Evolutionary conservation across 1,139 yeast species (phyloP), one percentile per base, ranked within the genome.

Genomic region (Kodamaea derodonti): DNA sequence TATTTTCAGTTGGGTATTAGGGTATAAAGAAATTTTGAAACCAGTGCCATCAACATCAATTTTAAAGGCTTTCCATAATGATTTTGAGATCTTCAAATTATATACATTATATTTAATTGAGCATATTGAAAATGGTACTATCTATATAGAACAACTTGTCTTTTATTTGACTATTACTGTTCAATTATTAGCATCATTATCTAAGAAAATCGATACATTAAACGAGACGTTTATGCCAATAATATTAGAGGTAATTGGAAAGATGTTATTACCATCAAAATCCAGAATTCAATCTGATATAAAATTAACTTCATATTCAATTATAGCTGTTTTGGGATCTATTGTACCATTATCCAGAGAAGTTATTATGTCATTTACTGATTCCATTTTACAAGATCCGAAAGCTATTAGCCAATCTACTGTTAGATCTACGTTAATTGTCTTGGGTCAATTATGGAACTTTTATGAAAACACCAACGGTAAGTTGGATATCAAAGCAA

Each of bases 241-340:
- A 9, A 58, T 79, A n/a, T 63, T 84, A 41, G 82, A 76, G 59
- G 57, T 71, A 30, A 60, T 78, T 44, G 80, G 90, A 45, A 52
- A 67, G 34, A 58, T 82, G 36, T 58, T 81, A 38, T 64, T 68
- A 10, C 55, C 62, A 2, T 48, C 59, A 9, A 29, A 42, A 16
- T 61, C 78, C 2, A 18, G 9, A 9, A 48, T 65, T 31, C 69
- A 72, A 22, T 65, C 74, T 25, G 95, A 87, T 50, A 72, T 83
- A 33, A 94, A 83, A 54, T 72, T 86, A 43, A 82, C 96, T 20
- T 87, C 92, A 3, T 92, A 84, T 54, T 84, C 95, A 36, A 67
- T 88, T 11, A 56, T 90, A 24, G 76, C 94, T 0, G 96, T 92
- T 2, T 65, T 90, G 34, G 75, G 84, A 3, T 72, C 94, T 2